Evolutionary conservation across 139 green algal species (phyloP).

Genomic region (Penium margaritaceum): DNA sequence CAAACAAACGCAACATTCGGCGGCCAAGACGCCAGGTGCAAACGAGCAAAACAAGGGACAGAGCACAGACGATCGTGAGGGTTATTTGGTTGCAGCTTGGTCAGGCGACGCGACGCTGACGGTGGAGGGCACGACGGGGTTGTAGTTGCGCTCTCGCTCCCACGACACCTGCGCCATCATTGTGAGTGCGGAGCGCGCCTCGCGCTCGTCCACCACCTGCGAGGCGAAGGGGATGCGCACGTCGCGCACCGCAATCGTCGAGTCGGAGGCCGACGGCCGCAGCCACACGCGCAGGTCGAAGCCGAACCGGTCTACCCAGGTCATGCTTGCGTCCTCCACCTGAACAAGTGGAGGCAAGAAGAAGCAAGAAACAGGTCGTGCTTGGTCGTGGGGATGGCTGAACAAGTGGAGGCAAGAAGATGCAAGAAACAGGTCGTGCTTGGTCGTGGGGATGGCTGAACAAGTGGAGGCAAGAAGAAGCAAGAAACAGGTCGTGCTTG

Average conservation of each 20-base stretch:
- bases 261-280: not conserved
- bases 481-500: too few relatives aligned
- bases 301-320: constrained; percentile 40
- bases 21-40: too few relatives aligned
- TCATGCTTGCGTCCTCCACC: constrained; percentile 39
- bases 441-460: too few relatives aligned
- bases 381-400: too few relatives aligned
- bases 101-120: not conserved
- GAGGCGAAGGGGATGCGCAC: constrained; percentile 33
- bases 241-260: constrained; percentile 1
- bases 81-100: not conserved
- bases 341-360: too few relatives aligned
- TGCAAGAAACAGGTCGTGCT: too few relatives aligned
- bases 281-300: constrained; percentile 36
- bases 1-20: too few relatives aligned
- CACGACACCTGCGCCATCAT: constrained; percentile 48
- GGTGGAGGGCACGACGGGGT: not conserved
- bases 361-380: too few relatives aligned
- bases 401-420: too few relatives aligned
- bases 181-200: constrained; percentile 35
- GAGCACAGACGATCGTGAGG: too few relatives aligned
- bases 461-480: too few relatives aligned
- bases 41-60: too few relatives aligned
- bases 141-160: constrained; percentile 29
- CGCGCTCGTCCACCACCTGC: constrained; percentile 29